A percentile compares a stretch with the other conserved stretches of the same genome.
Evolutionary conservation across 164 flowering plant species (phyloP).

Genomic region (Dillenia suffruticosa): DNA sequence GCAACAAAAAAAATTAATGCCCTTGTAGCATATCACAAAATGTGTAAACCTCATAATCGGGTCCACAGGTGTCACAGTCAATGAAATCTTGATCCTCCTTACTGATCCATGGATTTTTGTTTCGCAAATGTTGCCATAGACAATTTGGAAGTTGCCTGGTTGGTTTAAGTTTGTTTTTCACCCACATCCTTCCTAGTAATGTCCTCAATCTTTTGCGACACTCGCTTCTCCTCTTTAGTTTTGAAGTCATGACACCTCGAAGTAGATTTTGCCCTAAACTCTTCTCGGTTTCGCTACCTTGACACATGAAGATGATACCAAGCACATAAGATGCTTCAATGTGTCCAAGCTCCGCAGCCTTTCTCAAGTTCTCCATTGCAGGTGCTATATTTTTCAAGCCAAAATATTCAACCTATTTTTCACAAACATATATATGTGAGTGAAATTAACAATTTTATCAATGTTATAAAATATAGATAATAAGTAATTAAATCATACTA

Average conservation of each 20-base stretch:
- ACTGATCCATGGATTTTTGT: not conserved
- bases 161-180: not conserved
- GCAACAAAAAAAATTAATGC: not conserved
- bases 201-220: constrained; percentile 1
- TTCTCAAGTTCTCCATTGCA: not conserved
- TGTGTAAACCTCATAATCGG: not conserved
- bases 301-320: constrained; percentile 8
- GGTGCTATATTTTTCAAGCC: not conserved
- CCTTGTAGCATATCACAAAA: constrained; percentile 6
- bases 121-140: not conserved
- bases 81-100: not conserved
- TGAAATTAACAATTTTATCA: too few species aligned
- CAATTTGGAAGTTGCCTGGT: not conserved
- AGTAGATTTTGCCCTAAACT: not conserved
- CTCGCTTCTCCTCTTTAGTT: not conserved
- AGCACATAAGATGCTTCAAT: constrained; percentile 12
- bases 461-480: not conserved
- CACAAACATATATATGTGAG: not conserved
- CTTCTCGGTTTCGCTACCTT: not conserved
- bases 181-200: constrained; percentile 2
- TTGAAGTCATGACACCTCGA: not conserved
- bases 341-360: constrained; percentile 4
- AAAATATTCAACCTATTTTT: constrained; percentile 8
- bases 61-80: constrained; percentile 1
- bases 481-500: too few species aligned